phyloP scores from a whole-genome alignment of 495 filamentous ascomycete species.

The Umbilicaria muhlenbergii region DNA sequence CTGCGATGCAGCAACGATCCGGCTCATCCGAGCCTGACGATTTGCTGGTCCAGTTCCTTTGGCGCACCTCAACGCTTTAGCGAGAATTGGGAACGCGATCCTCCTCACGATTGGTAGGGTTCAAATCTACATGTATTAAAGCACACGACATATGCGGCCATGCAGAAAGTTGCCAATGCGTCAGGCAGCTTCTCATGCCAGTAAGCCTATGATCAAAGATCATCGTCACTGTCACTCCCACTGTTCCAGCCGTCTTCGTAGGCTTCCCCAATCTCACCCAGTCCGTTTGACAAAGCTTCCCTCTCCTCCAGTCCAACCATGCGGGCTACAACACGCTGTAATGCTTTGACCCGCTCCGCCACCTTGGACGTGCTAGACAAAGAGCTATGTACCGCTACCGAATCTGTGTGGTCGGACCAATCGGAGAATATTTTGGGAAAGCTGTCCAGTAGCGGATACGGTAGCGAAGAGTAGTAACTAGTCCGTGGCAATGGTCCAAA shows the following conservation, averaged over 20 bases:
- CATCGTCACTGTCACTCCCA: slow-evolving; percentile 68
- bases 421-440: slow-evolving; percentile 54
- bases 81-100: too few relatives aligned
- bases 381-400: slow-evolving; percentile 43
- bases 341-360: slow-evolving; percentile 44
- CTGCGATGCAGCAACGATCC: too few relatives aligned
- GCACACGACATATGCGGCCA: too few relatives aligned
- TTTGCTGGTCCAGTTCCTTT: too few relatives aligned
- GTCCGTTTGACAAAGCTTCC: slow-evolving; percentile 66
- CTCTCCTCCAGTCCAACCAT: slow-evolving; percentile 59
- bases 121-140: too few relatives aligned
- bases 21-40: too few relatives aligned
- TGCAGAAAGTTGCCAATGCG: too few relatives aligned
- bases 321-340: slow-evolving; percentile 43
- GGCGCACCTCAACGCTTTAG: too few relatives aligned
- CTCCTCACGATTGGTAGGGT: too few relatives aligned
- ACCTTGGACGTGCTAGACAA: slow-evolving; percentile 64
- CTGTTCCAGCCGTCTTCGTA: slow-evolving; percentile 86
- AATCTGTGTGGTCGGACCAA: slow-evolving; percentile 19
- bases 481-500: not conserved
- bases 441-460: slow-evolving; percentile 68
- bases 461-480: slow-evolving; percentile 42
- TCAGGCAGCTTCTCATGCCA: too few relatives aligned
- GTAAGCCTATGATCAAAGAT: slow-evolving; percentile 18
- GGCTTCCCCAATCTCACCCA: slow-evolving; percentile 70